A percentile compares a stretch with the other conserved stretches of the same genome.
These are phyloP conservation scores for Pistacia integerrima DNA, from an alignment of 345 rosid species.

Conservation along the genomic window DNA sequence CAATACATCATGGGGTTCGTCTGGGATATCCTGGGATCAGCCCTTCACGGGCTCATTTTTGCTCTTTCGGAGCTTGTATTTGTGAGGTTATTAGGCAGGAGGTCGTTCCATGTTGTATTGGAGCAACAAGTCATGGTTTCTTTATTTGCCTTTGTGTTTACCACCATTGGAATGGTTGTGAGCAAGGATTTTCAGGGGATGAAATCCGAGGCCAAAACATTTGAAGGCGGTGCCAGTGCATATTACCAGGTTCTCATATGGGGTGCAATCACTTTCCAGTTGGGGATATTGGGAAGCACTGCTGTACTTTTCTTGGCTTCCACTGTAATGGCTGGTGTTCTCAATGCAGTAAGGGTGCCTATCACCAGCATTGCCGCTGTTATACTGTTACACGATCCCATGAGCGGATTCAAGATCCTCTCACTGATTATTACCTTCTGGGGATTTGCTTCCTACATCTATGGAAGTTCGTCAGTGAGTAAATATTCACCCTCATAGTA, in stretches of 20 bases:
- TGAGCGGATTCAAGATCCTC: conserved; percentile 88
- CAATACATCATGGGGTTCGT: conserved; percentile 72
- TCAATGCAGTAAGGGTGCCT: conserved; percentile 86
- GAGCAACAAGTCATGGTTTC: conserved; percentile 93
- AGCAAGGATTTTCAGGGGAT: conserved; percentile 58
- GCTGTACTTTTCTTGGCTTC: conserved; percentile 75
- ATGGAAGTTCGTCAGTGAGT: conserved; percentile 44
- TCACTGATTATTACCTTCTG: conserved; percentile 78
- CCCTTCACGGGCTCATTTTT: conserved; percentile 84
- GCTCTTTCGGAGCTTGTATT: conserved; percentile 82
- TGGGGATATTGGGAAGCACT: conserved; percentile 73
- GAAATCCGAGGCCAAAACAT: conserved; percentile 47
- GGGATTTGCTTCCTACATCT: conserved; percentile 81
- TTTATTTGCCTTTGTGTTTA: conserved; percentile 57
- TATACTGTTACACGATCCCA: conserved; percentile 72
- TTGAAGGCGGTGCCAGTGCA: conserved; percentile 51
- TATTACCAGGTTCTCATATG: conserved; percentile 58
- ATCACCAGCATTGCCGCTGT: conserved; percentile 77
- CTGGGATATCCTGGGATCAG: conserved; percentile 85
- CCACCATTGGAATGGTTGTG: conserved; percentile 61
- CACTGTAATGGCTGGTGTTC: conserved; percentile 80
- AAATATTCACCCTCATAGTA: conserved; percentile 23
- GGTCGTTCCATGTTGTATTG: conserved; percentile 81
- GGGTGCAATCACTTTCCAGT: conserved; percentile 70
- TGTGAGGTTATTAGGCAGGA: conserved; percentile 63